phyloP scores from a whole-genome alignment of 1,139 yeast species.

The Pichia kudriavzevii region DNA sequence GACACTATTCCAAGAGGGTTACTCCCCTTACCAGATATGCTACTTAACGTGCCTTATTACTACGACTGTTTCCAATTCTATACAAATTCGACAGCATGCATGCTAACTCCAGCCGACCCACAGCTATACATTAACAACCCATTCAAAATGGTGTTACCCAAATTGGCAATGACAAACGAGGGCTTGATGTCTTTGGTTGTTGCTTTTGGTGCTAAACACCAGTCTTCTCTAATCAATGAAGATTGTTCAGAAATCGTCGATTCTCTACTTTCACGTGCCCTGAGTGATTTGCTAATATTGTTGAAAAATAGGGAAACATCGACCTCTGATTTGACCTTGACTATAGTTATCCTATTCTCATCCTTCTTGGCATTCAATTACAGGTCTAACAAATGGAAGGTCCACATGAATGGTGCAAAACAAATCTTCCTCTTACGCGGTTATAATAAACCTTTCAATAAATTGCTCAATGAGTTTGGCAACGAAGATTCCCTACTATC shows the following conservation, averaged over 20 bases:
- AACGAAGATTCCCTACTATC: constrained; percentile 11
- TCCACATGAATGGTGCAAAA: constrained; percentile 63
- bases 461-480: constrained; percentile 21
- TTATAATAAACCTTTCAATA: constrained; percentile 30
- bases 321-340: constrained; percentile 59
- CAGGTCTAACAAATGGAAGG: constrained; percentile 48
- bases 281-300: constrained; percentile 47
- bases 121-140: constrained; percentile 54
- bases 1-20: constrained; percentile 42
- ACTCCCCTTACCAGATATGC: constrained; percentile 49
- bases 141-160: constrained; percentile 56
- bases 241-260: constrained; percentile 41
- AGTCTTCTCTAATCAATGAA: constrained; percentile 31
- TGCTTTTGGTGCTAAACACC: constrained; percentile 60
- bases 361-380: constrained; percentile 53
- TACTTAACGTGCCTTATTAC: constrained; percentile 52
- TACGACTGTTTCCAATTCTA: constrained; percentile 57
- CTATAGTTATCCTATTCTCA: constrained; percentile 55
- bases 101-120: constrained; percentile 64
- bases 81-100: constrained; percentile 52
- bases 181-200: constrained; percentile 53
- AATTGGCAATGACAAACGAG: constrained; percentile 57
- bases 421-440: constrained; percentile 59
- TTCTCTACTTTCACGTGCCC: constrained; percentile 47
- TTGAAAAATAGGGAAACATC: constrained; percentile 47